phyloP scores from a whole-genome alignment of 805 yeast genomes.

The Teunomyces barrocoloradensis region DNA sequence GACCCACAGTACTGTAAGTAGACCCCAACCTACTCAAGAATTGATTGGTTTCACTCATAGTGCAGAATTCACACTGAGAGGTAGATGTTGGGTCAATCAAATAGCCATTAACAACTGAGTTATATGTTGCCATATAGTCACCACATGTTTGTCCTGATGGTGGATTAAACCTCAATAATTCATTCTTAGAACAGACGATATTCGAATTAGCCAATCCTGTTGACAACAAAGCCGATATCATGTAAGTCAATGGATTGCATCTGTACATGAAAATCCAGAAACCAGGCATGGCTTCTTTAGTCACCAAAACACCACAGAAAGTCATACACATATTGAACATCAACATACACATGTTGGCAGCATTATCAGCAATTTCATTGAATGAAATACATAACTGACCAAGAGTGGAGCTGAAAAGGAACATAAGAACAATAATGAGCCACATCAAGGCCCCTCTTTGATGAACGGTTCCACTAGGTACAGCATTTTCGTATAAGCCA shows the following conservation, averaged over 20 bases:
- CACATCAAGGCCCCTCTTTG: constrained; percentile 40
- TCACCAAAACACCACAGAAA: constrained; percentile 28
- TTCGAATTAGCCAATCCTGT: constrained; percentile 17
- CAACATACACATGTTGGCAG: constrained; percentile 23
- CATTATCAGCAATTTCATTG: constrained; percentile 22
- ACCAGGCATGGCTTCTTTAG: constrained; percentile 16
- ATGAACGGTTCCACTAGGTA: constrained; percentile 12
- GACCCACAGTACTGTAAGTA: constrained; percentile 26
- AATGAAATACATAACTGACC: constrained; percentile 23
- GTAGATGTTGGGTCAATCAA: constrained; percentile 44
- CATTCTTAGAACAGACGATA: constrained; percentile 17
- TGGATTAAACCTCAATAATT: constrained; percentile 16
- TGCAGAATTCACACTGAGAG: constrained; percentile 59
- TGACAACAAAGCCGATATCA: constrained; percentile 12
- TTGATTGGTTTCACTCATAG: constrained; percentile 54
- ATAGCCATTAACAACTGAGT: constrained; percentile 27
- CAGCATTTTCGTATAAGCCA: constrained; percentile 24
- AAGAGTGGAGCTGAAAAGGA: constrained; percentile 19
- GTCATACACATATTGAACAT: constrained; percentile 25
- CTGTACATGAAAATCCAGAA: constrained; percentile 32
- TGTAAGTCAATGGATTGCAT: constrained; percentile 26
- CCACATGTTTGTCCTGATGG: constrained; percentile 21
- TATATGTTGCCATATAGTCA: constrained; percentile 19
- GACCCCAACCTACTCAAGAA: constrained; percentile 50
- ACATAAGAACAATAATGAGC: constrained; percentile 21